A percentile compares a stretch with the other conserved stretches of the same genome.
Conservation (phyloP, 2,329 filamentous ascomycete species). For the Pseudopyrenochaeta lycopersici region DNA sequence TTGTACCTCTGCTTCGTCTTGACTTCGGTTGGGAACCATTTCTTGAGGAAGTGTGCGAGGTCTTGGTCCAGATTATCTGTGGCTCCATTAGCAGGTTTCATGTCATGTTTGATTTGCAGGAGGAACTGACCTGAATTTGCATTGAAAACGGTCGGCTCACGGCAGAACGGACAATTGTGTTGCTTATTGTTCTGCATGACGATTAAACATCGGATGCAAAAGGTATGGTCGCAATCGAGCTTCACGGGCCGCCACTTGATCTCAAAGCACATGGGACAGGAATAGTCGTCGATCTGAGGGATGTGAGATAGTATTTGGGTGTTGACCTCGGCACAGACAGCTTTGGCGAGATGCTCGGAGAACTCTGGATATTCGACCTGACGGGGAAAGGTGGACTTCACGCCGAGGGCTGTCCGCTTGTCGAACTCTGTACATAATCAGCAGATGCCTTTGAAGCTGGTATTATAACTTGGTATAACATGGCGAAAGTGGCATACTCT, state of each 20-base stretch:
- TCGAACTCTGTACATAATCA: slow-evolving; percentile 73
- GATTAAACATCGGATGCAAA: slow-evolving; percentile 85
- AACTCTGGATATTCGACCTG: slow-evolving; percentile 65
- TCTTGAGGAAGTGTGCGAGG: slow-evolving; percentile 73
- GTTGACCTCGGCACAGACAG: slow-evolving; percentile 78
- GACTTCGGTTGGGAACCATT: slow-evolving; percentile 81
- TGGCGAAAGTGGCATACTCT: slow-evolving; percentile 65
- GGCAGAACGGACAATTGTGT: slow-evolving; percentile 77
- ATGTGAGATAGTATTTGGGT: slow-evolving; percentile 76
- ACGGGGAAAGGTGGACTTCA: slow-evolving; percentile 69
- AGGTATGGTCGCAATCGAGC: slow-evolving; percentile 77
- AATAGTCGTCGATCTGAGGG: slow-evolving; percentile 84
- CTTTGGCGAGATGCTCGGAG: slow-evolving; percentile 74
- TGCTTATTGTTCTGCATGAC: slow-evolving; percentile 77
- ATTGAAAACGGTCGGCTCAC: slow-evolving; percentile 73
- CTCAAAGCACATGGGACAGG: slow-evolving; percentile 80
- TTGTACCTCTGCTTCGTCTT: slow-evolving; percentile 69
- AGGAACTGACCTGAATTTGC: slow-evolving; percentile 69
- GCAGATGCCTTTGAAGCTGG: background rate
- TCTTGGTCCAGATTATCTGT: slow-evolving; percentile 74
- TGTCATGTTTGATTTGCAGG: background rate
- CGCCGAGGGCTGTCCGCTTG: slow-evolving; percentile 80
- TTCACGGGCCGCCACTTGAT: slow-evolving; percentile 85
- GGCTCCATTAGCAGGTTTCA: background rate
- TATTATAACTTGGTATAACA: no score